Percentiles rank a stretch among this genome's conserved stretches.
These are phyloP conservation scores for Apiosordaria backusii DNA, from an alignment of 495 filamentous ascomycete genomes.

Conservation along the genomic window DNA sequence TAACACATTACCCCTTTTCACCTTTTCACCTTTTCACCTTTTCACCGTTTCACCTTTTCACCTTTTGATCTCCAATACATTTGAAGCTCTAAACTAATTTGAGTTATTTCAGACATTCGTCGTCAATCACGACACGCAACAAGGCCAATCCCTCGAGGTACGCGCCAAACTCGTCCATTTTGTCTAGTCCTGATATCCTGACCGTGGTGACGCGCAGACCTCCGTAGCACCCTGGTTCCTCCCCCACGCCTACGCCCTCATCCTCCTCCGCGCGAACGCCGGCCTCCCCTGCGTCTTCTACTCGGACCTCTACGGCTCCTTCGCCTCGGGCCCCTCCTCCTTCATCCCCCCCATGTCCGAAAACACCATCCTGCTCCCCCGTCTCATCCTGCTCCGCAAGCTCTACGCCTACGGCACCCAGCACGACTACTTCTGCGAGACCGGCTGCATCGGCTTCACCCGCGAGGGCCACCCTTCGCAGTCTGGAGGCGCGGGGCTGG, in stretches of 20 bases:
- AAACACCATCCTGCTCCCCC: conserved; percentile 49
- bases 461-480: conserved; percentile 39
- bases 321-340: conserved; percentile 30
- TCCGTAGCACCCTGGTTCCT: conserved; percentile 57
- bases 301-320: conserved; percentile 71
- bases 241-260: conserved; percentile 58
- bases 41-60: not conserved
- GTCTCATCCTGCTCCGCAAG: conserved; percentile 60
- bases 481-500: conserved; percentile 45
- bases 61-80: not conserved
- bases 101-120: conserved; percentile 39
- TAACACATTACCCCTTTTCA: too few relatives aligned
- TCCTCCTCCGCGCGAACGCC: conserved; percentile 59
- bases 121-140: conserved; percentile 53
- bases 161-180: not conserved
- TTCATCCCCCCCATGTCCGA: conserved; percentile 55
- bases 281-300: conserved; percentile 74
- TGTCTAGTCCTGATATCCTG: too few relatives aligned
- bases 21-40: not conserved
- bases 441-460: conserved; percentile 67
- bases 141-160: conserved; percentile 30
- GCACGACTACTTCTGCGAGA: conserved; percentile 63
- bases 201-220: conserved; percentile 34
- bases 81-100: not conserved
- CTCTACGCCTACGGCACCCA: conserved; percentile 69